Base-by-base conservation (phyloP, 1,284 basidiomycete genomes). In the Wolfiporia cocos region DNA sequence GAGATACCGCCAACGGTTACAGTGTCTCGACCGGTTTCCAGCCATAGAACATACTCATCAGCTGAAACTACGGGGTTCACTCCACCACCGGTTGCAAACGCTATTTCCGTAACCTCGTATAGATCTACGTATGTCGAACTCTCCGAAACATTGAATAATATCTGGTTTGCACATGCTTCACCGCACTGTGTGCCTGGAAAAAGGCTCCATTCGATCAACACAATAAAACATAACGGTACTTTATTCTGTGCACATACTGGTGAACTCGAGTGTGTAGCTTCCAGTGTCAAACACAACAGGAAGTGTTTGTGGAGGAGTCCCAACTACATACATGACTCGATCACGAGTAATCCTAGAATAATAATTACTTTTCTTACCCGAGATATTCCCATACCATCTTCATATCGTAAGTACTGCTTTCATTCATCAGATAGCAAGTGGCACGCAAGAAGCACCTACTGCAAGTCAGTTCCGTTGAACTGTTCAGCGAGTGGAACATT, bases 261-360 rank as follows among this genome's bases (percentile, higher is more conserved):
- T 68, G 46, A 77, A 71, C 52, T 76, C 73, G 10, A 76, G 61
- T 3, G 64, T 62, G 6, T 57, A 58, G 37, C 70, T 74, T 35
- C 74, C 74, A 1, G 74, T 77, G 51, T 77, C 74, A 56, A 76
- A 77, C 5, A 77, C 71, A 31, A 76, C 72, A 24, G 44, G 58
- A 60, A 73, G 69, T 7, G 63, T 62, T 45, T 75, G 73, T 3
- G 71, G 69, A 9, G 72, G 72, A 3, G 71, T 74, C 33, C 72
- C 72, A 37, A 74, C 59, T 57, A 34, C 19, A 22, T 21, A 12
- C 19, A 21, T 12, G n/a, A 5, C 6, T 17, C 18, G n/a, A 36
- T 20, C 15, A 11, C 21, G 21, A 10, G 9, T 15, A 9, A n/a
- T n/a, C n/a, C n/a, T n/a, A n/a, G n/a, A n/a, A 28, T 14, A 35